A percentile compares a stretch with the other conserved stretches of the same genome.
Evolutionary conservation across 345 rosid species (phyloP).

Genomic region (Hevea brasiliensis): DNA sequence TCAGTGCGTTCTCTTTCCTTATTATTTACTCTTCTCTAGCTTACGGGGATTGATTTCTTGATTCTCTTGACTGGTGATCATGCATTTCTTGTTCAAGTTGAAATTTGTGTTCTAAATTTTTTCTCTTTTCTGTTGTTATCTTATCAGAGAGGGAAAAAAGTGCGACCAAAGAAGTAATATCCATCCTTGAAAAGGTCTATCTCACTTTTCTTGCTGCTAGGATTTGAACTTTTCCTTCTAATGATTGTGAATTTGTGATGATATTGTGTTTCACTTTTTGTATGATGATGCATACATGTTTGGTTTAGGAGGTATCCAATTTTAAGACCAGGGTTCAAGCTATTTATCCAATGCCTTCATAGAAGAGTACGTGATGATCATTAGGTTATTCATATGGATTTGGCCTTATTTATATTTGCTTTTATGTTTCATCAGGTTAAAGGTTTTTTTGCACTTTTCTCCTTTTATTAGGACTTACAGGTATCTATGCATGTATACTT

Average conservation of each 20-base stretch:
- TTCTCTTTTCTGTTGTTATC: not conserved
- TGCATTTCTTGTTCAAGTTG: not conserved
- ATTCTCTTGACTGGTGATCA: too few species aligned
- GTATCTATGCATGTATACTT: not conserved
- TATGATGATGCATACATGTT: not conserved
- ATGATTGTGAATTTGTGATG: not conserved
- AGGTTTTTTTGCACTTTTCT: not conserved
- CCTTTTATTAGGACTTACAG: not conserved
- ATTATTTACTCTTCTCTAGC: not conserved
- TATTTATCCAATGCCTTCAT: not conserved
- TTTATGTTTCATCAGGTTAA: not conserved
- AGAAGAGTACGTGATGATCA: not conserved
- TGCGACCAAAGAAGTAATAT: constrained; percentile 84
- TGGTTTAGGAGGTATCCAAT: not conserved
- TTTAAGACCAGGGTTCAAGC: not conserved
- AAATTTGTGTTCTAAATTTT: constrained; percentile 1
- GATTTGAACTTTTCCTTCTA: not conserved
- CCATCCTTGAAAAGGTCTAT: constrained; percentile 70
- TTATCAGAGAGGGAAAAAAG: constrained; percentile 86
- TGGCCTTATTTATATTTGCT: not conserved
- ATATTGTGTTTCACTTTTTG: not conserved
- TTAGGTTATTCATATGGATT: not conserved
- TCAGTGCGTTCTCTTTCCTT: constrained; percentile 42
- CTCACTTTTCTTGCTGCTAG: not conserved
- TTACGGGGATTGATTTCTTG: not conserved